Percentiles rank a stretch among this genome's conserved stretches.
phyloP scores from a whole-genome alignment of 495 filamentous ascomycete species.

The Penicillium soppii region DNA sequence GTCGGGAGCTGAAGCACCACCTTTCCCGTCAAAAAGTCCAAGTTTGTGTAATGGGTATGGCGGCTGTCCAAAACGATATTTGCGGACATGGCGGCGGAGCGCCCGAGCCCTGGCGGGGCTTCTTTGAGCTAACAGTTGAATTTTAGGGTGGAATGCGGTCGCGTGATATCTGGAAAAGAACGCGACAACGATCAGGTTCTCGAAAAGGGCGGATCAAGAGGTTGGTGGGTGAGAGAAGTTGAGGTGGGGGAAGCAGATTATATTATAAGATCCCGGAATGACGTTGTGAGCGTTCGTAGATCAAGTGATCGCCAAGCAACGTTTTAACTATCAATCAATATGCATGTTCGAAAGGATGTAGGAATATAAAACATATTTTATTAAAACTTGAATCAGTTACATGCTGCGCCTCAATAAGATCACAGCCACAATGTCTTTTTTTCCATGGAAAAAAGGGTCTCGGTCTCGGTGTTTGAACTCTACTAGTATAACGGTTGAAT shows the following conservation, averaged over 20 bases:
- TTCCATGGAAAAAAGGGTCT: neutral
- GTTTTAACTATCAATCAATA: neutral
- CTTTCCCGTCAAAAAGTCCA: constrained; percentile 73
- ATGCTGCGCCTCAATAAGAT: constrained; percentile 10
- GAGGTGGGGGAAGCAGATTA: constrained; percentile 15
- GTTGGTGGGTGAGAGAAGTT: constrained; percentile 5
- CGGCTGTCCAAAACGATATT: constrained; percentile 72
- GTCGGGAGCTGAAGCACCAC: constrained; percentile 64
- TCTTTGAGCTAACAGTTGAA: neutral
- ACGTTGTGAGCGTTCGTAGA: constrained; percentile 20
- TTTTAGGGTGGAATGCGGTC: neutral
- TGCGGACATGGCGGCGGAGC: constrained; percentile 65
- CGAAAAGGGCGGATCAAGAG: neutral
- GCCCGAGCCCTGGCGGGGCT: constrained; percentile 16
- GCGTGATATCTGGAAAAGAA: neutral
- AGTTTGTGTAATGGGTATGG: constrained; percentile 80
- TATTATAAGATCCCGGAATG: constrained; percentile 19
- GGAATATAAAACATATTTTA: too few species aligned
- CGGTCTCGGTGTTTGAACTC: too few species aligned
- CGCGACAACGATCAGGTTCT: neutral
- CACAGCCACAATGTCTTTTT: constrained; percentile 8
- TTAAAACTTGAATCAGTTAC: neutral
- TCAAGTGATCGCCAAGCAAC: constrained; percentile 17
- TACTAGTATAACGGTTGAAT: too few species aligned
- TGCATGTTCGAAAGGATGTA: neutral